Conservation (phyloP, 2,329 filamentous ascomycete genomes). For the Fusarium coffeatum region DNA sequence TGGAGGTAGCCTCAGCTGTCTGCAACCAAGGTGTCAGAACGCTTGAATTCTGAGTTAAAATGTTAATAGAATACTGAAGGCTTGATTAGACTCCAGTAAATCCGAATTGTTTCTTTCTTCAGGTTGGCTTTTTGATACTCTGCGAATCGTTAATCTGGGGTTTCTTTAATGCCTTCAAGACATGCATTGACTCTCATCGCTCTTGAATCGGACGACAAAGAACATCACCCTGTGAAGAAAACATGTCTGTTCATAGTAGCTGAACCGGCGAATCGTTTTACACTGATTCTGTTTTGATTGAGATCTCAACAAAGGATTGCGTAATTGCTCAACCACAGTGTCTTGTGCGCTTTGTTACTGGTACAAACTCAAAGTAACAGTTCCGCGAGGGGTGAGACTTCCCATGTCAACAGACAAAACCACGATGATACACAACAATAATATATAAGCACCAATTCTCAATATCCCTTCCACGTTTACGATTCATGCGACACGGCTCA, state of each 20-base stretch:
- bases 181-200: too few relatives aligned
- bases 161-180: too few relatives aligned
- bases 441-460: rapidly evolving
- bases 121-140: background rate
- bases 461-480: rapidly evolving
- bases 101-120: too few relatives aligned
- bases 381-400: rapidly evolving
- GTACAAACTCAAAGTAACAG: too few relatives aligned
- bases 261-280: too few relatives aligned
- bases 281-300: background rate
- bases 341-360: too few relatives aligned
- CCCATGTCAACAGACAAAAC: background rate
- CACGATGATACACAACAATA: background rate
- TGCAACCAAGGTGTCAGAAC: background rate
- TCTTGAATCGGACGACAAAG: too few relatives aligned
- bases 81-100: too few relatives aligned
- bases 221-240: too few relatives aligned
- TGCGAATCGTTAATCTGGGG: rapidly evolving
- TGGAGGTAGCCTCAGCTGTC: background rate
- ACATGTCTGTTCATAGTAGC: rapidly evolving
- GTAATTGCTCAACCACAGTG: too few relatives aligned
- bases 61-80: too few relatives aligned
- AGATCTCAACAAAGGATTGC: rapidly evolving
- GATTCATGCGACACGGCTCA: background rate
- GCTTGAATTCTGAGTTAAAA: background rate